These are phyloP conservation scores for Jamesozyma lodderae DNA, from an alignment of 805 yeast genomes.

Conservation along the genomic window DNA sequence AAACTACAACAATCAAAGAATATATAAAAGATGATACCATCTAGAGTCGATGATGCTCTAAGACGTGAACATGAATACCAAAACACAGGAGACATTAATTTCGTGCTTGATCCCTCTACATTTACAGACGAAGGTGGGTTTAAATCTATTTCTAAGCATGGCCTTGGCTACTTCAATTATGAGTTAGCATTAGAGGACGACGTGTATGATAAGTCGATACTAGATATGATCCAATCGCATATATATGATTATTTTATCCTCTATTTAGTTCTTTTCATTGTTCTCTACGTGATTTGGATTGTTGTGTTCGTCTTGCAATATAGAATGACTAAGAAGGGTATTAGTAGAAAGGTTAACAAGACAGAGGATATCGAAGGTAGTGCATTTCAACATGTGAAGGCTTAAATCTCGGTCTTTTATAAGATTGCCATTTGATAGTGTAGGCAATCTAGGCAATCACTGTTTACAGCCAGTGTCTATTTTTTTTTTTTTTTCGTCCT, in stretches of 20 bases:
- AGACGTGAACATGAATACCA: constrained; percentile 31
- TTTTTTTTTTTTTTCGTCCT: too few species aligned
- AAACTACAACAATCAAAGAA: too few species aligned
- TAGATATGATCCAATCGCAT: constrained; percentile 17
- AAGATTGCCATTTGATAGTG: too few species aligned
- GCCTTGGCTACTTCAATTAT: constrained; percentile 31
- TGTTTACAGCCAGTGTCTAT: too few species aligned
- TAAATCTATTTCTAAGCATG: constrained; percentile 22
- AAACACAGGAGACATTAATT: constrained; percentile 26
- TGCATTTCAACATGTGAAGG: too few species aligned
- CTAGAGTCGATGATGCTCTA: constrained; percentile 30
- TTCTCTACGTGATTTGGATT: constrained; percentile 12
- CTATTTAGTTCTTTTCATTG: constrained; percentile 14
- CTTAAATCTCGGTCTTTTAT: too few species aligned
- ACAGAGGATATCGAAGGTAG: too few species aligned
- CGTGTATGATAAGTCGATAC: constrained; percentile 16
- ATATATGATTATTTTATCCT: constrained; percentile 17
- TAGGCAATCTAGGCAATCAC: too few species aligned
- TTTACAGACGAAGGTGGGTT: constrained; percentile 27
- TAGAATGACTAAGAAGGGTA: neutral
- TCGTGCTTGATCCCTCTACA: constrained; percentile 22
- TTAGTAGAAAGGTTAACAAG: too few species aligned
- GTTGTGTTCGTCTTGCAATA: neutral
- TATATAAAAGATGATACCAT: constrained; percentile 32
- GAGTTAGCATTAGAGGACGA: constrained; percentile 17